Conservation (phyloP, 805 yeast genomes). For the Candida bentonensis region DNA sequence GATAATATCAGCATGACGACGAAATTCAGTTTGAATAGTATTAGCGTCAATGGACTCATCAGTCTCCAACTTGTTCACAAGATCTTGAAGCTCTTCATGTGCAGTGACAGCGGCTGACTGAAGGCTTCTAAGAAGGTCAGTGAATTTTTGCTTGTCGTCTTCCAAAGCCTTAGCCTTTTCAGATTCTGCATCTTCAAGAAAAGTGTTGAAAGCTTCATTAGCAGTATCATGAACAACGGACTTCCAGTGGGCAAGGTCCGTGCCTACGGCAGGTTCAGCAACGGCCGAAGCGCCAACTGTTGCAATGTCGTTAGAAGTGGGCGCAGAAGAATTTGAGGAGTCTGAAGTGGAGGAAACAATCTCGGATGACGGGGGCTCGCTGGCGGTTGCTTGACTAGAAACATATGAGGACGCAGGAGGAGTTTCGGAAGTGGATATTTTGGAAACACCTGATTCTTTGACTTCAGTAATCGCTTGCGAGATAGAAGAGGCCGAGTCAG, state of each 20-base stretch:
- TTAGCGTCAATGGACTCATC: slow-evolving; percentile 6
- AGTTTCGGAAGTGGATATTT: neutral
- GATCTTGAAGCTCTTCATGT: slow-evolving; percentile 4
- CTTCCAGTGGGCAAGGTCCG: slow-evolving; percentile 11
- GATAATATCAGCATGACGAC: slow-evolving; percentile 11
- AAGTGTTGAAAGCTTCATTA: slow-evolving; percentile 12
- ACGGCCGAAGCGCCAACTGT: slow-evolving; percentile 4
- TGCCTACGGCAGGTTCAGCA: slow-evolving; percentile 3
- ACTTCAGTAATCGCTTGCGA: neutral
- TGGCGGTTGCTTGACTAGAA: neutral
- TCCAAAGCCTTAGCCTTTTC: slow-evolving; percentile 7
- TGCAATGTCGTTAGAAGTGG: slow-evolving; percentile 1
- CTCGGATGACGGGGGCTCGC: neutral
- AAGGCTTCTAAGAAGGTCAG: slow-evolving; percentile 10
- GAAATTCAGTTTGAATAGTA: slow-evolving; percentile 10
- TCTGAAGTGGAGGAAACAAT: neutral
- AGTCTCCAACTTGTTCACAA: slow-evolving; percentile 8
- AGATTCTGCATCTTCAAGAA: slow-evolving; percentile 14
- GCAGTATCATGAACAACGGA: slow-evolving; percentile 12
- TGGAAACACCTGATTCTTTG: neutral
- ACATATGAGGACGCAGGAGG: neutral
- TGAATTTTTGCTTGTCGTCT: slow-evolving; percentile 11
- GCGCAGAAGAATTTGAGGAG: neutral
- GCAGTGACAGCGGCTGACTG: slow-evolving; percentile 7
- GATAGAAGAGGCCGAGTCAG: slow-evolving; percentile 1